Percentiles rank a stretch among this genome's conserved stretches.
These are phyloP conservation scores for Heterobasidion irregulare DNA, from an alignment of 1,284 basidiomycete genomes.

Conservation along the genomic window DNA sequence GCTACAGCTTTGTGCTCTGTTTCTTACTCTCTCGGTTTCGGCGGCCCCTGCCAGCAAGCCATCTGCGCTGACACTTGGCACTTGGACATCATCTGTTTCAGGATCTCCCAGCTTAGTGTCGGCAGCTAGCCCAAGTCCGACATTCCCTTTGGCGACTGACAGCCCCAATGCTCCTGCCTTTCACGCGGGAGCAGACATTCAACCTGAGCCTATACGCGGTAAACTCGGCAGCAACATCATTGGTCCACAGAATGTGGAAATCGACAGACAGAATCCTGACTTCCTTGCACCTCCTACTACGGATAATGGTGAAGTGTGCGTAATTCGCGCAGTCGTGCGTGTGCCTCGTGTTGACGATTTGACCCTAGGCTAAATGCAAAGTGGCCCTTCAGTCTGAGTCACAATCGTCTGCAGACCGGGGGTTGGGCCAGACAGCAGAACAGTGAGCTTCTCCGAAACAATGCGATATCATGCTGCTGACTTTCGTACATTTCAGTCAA, in stretches of 20 bases:
- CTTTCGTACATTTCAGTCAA: slow-evolving; percentile 24
- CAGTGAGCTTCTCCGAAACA: slow-evolving; percentile 23
- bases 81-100: background rate
- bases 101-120: background rate
- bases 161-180: background rate
- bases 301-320: slow-evolving; percentile 56
- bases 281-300: slow-evolving; percentile 60
- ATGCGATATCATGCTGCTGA: slow-evolving; percentile 3
- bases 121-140: background rate
- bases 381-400: slow-evolving; percentile 65
- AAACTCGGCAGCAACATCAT: slow-evolving; percentile 42
- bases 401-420: slow-evolving; percentile 61
- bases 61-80: background rate
- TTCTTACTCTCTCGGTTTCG: background rate
- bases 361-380: slow-evolving; percentile 45
- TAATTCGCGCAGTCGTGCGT: slow-evolving; percentile 2
- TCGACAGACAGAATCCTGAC: slow-evolving; percentile 54
- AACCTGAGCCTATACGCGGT: slow-evolving; percentile 25
- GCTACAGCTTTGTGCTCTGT: background rate
- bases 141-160: background rate
- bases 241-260: slow-evolving; percentile 44
- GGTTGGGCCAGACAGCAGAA: slow-evolving; percentile 73
- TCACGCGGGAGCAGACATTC: background rate
- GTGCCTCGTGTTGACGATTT: background rate
- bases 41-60: background rate